Base-by-base conservation (phyloP, 768 basidiomycete species). In the Mycena filopes region DNA sequence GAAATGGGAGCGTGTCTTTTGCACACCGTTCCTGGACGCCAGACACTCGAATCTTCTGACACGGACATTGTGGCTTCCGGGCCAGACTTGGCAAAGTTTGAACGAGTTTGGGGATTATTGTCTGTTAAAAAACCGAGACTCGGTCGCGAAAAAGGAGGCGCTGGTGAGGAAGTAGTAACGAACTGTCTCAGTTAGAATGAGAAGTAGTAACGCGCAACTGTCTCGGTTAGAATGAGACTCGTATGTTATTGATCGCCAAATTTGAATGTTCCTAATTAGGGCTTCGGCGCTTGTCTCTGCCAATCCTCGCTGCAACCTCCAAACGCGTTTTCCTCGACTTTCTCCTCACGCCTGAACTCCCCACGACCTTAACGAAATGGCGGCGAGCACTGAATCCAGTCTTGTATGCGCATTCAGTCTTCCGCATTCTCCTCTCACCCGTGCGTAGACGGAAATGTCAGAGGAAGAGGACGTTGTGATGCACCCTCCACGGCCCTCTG, bases 41-140 rank as follows among this genome's bases (percentile, higher is more conserved):
- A 81, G 82, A 26, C 85, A 91, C 72, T 96, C 96, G 1, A 81
- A 86, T 36, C 75, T 88, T 56, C 78, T 94, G 66, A 90, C 92
- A 43, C 84, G 97, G 55, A 84, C 88, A 28, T 81, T 98, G 62
- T 97, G 92, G 90, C 74, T 93, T 42, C 97, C 96, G 9, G 87
- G 89, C 15, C 75, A 82, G 48, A 78, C 77, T 63, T 94, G 94
- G 90, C 86, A 90, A 67, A 78, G 76, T 26, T 77, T 78, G 68
- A 94, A 97, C 73, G 84, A 84, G 62, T 98, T 86, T 76, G 97
- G 97, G 2, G 94, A 98, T 71, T 98, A 95, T 75, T 98, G 96
- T 75, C 74, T 99, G 66, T 81, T 99, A 65, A 88, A 84, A 76
- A 90, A 94, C 68, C 85, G 76, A 70, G 79, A 74, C 18, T 74